Evolutionary conservation across 371 early-diverging fungal genomes (phyloP).

Genomic region (Mucor saturninus): DNA sequence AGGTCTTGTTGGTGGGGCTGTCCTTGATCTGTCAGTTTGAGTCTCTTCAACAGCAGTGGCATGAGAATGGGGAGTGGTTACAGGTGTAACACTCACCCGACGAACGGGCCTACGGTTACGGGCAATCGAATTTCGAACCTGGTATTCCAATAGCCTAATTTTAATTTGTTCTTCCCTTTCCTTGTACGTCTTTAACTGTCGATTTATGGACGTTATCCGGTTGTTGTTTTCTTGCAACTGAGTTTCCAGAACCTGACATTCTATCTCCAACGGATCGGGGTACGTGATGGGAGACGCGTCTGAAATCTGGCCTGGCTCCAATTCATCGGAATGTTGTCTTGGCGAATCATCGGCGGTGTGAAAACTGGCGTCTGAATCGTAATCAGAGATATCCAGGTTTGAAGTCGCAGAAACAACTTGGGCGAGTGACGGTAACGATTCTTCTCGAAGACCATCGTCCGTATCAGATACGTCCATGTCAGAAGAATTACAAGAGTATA

Average conservation of each 20-base stretch:
- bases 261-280: background rate
- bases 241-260: background rate
- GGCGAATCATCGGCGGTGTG: constrained; percentile 6
- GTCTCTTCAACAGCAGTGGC: too few relatives aligned
- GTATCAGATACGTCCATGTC: constrained; percentile 16
- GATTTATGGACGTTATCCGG: background rate
- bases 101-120: background rate
- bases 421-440: background rate
- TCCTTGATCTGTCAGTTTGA: too few relatives aligned
- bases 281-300: background rate
- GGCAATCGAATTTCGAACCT: constrained; percentile 8
- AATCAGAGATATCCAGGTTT: background rate
- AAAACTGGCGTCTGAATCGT: constrained; percentile 2
- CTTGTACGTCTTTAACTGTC: background rate
- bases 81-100: too few relatives aligned
- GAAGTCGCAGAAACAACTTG: background rate
- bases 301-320: background rate
- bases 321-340: background rate
- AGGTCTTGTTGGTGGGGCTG: too few relatives aligned
- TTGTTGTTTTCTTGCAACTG: background rate
- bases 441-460: constrained; percentile 1
- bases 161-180: background rate
- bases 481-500: background rate
- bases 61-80: too few relatives aligned
- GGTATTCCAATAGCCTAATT: background rate